Percentiles rank a stretch among this genome's conserved stretches.
Conservation (phyloP, 1,284 basidiomycete species). For the Cutaneotrichosporon sp. region DNA sequence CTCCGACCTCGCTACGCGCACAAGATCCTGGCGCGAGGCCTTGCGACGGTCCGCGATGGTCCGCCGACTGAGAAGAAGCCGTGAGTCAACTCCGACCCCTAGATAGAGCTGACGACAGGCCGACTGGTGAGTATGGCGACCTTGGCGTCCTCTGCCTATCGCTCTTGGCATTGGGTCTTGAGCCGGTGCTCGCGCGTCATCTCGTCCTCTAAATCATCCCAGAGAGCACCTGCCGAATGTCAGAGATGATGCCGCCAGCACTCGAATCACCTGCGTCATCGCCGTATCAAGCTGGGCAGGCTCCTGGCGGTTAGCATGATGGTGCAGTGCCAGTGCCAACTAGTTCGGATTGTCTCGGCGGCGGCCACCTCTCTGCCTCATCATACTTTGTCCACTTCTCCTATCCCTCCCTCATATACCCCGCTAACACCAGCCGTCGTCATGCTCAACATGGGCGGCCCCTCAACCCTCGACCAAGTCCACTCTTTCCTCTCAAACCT, state of each 20-base stretch:
- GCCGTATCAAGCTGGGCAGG: no score
- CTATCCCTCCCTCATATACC: background rate
- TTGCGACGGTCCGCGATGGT: slow-evolving; percentile 21
- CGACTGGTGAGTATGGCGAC: slow-evolving; percentile 16
- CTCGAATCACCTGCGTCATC: no score
- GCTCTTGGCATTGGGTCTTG: no score
- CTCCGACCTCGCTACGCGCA: background rate
- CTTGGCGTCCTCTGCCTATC: no score
- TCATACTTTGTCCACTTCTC: background rate
- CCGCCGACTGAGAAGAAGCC: slow-evolving; percentile 13
- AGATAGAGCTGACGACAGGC: slow-evolving; percentile 13
- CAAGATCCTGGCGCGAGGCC: background rate
- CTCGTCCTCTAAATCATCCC: no score
- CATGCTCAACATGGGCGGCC: slow-evolving; percentile 99
- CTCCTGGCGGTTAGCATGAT: no score
- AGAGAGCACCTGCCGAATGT: no score
- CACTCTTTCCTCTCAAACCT: slow-evolving; percentile 88
- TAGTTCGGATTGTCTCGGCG: no score
- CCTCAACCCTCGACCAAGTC: slow-evolving; percentile 84
- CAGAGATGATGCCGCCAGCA: no score
- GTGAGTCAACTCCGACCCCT: slow-evolving; percentile 3
- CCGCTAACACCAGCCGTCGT: slow-evolving; percentile 66
- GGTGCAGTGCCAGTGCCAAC: no score
- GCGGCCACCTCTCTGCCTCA: no score
- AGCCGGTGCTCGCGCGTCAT: no score